phyloP scores from a whole-genome alignment of 805 yeast genomes.

The Yarrowia deformans region DNA sequence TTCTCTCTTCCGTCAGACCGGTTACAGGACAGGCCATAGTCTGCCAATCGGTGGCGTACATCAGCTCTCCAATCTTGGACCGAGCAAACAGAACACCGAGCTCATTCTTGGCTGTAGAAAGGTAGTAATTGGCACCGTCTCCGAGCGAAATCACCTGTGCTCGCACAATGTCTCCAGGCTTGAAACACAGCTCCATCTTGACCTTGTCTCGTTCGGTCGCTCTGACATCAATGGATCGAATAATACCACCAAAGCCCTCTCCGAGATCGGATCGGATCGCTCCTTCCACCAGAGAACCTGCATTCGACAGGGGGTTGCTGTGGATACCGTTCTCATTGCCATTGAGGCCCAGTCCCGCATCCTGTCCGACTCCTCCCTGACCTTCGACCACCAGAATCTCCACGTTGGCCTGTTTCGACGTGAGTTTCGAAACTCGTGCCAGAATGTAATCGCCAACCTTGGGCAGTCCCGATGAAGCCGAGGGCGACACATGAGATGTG shows the following conservation, averaged over 20 bases:
- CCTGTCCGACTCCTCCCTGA: conserved; percentile 61
- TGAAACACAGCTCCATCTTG: conserved; percentile 75
- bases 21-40: conserved; percentile 83
- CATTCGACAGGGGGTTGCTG: conserved; percentile 46
- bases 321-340: conserved; percentile 52
- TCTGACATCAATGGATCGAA: conserved; percentile 86
- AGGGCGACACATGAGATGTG: conserved; percentile 41
- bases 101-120: conserved; percentile 88
- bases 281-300: conserved; percentile 37
- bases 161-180: conserved; percentile 91
- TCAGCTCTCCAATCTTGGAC: conserved; percentile 70
- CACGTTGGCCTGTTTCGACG: conserved; percentile 72
- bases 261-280: conserved; percentile 65
- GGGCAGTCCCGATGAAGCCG: conserved; percentile 59
- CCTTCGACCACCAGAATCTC: conserved; percentile 78
- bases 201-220: conserved; percentile 91
- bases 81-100: conserved; percentile 91
- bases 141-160: conserved; percentile 85
- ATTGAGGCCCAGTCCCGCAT: conserved; percentile 71
- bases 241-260: conserved; percentile 85
- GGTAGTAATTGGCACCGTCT: conserved; percentile 89
- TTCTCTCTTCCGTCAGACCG: conserved; percentile 78
- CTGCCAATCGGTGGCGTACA: conserved; percentile 96
- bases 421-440: conserved; percentile 72
- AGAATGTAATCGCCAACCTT: conserved; percentile 84